Conservation (phyloP, 2,329 filamentous ascomycete genomes). For the Colletotrichum truncatum region DNA sequence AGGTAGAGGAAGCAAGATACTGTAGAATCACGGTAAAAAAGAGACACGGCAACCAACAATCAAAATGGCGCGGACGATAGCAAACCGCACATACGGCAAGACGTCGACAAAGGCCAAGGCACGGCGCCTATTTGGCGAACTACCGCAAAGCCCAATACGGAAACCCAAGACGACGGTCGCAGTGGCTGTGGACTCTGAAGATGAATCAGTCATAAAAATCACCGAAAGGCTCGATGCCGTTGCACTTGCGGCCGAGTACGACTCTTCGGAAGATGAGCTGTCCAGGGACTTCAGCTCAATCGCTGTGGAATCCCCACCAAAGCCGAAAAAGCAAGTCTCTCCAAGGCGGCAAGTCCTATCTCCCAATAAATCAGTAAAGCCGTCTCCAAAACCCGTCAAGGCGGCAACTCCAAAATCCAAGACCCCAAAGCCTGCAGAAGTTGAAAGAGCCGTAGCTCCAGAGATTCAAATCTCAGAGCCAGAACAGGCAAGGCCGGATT, state of each 20-base stretch:
- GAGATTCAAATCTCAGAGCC: neutral
- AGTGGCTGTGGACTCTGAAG: constrained; percentile 4
- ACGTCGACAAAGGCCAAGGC: constrained; percentile 55
- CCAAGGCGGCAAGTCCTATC: neutral
- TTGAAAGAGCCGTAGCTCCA: neutral
- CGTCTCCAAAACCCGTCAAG: neutral
- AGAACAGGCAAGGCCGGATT: constrained; percentile 31
- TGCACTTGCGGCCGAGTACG: constrained; percentile 34
- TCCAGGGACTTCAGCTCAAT: constrained; percentile 9
- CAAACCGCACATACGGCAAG: constrained; percentile 61
- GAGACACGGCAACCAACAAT: neutral
- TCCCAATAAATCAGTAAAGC: neutral
- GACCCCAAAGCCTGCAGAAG: neutral
- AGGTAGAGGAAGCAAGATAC: neutral
- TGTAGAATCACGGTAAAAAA: neutral
- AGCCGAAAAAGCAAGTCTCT: neutral
- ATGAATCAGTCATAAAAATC: constrained; percentile 40
- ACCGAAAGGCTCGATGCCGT: constrained; percentile 45
- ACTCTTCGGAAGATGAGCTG: constrained; percentile 28
- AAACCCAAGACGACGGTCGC: constrained; percentile 28
- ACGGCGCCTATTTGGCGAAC: constrained; percentile 59
- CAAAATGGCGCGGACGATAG: constrained; percentile 55
- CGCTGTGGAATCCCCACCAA: constrained; percentile 3
- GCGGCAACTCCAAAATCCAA: neutral
- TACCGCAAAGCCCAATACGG: constrained; percentile 60